Percentiles rank a stretch among this genome's conserved stretches.
These are phyloP conservation scores for Alternaria sp. DNA, from an alignment of 2,329 filamentous ascomycete genomes.

Conservation along the genomic window DNA sequence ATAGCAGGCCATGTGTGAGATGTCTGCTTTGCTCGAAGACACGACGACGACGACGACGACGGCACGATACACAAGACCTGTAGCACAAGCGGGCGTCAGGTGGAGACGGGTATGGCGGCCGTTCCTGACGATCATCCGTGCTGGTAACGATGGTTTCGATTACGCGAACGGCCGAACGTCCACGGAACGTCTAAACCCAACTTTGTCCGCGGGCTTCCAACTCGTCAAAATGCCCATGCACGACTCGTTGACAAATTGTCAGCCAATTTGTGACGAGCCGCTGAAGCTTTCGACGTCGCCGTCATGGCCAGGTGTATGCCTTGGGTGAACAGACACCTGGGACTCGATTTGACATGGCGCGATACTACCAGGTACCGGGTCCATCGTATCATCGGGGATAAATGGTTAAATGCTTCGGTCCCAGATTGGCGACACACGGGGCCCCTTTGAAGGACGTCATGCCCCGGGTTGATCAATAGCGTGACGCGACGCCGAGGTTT, in stretches of 20 bases:
- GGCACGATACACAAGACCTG: neutral
- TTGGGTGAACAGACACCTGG: neutral
- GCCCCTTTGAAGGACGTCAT: slow-evolving; percentile 8
- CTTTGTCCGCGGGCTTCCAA: neutral
- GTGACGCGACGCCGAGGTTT: neutral
- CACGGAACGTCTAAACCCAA: neutral
- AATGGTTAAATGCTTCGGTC: slow-evolving; percentile 5
- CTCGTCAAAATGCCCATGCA: neutral
- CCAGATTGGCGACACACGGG: slow-evolving; percentile 11
- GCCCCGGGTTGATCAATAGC: slow-evolving; percentile 1
- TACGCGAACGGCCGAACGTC: slow-evolving; percentile 2
- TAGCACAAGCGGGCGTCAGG: neutral
- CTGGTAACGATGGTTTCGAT: neutral
- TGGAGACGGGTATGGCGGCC: slow-evolving; percentile 4
- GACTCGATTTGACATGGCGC: neutral
- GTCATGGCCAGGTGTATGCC: neutral
- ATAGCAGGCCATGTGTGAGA: neutral
- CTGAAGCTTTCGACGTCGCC: neutral
- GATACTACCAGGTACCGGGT: slow-evolving; percentile 5
- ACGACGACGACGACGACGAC: neutral
- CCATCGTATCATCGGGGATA: neutral
- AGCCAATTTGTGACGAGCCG: neutral
- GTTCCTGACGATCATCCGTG: slow-evolving; percentile 9
- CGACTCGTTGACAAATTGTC: neutral
- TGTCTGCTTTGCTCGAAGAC: neutral